Conservation (phyloP, 306 rosid genomes). For the Styphnolobium japonicum region DNA sequence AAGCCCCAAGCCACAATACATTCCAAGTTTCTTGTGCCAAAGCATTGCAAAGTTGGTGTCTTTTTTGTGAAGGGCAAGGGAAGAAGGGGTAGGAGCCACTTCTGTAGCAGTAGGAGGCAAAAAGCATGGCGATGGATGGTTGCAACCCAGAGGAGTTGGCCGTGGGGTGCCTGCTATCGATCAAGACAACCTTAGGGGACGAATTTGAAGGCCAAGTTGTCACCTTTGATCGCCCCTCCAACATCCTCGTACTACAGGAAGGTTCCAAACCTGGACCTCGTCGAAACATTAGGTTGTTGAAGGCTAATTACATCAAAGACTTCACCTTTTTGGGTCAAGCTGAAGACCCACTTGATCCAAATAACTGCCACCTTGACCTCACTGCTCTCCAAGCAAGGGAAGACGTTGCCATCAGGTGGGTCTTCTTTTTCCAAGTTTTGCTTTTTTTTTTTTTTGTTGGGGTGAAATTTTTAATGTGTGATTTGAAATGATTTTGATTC, state of each 20-base stretch:
- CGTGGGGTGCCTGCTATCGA: conserved; percentile 71
- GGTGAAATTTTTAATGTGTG: not conserved
- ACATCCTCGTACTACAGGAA: conserved; percentile 87
- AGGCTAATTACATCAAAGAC: conserved; percentile 77
- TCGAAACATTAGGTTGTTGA: conserved; percentile 71
- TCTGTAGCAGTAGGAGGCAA: too few species aligned
- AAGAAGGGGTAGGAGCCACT: too few species aligned
- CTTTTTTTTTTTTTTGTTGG: not conserved
- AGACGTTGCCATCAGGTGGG: conserved; percentile 76
- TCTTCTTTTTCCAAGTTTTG: not conserved
- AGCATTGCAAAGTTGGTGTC: too few species aligned
- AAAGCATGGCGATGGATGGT: conserved; percentile 56
- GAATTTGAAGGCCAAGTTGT: conserved; percentile 84
- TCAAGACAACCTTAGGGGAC: conserved; percentile 84
- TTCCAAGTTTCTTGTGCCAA: too few species aligned
- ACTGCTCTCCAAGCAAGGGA: conserved; percentile 66
- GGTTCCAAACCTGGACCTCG: conserved; percentile 57
- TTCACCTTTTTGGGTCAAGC: conserved; percentile 59
- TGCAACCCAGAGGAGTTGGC: conserved; percentile 62
- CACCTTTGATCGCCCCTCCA: conserved; percentile 79
- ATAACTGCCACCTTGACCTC: conserved; percentile 63
- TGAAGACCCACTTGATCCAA: conserved; percentile 76
- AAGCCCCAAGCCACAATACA: too few species aligned
- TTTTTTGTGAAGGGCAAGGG: too few species aligned
- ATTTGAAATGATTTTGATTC: not conserved